Evolutionary conservation across 2,329 filamentous ascomycete species (phyloP).

Genomic region (Fusarium begoniae): DNA sequence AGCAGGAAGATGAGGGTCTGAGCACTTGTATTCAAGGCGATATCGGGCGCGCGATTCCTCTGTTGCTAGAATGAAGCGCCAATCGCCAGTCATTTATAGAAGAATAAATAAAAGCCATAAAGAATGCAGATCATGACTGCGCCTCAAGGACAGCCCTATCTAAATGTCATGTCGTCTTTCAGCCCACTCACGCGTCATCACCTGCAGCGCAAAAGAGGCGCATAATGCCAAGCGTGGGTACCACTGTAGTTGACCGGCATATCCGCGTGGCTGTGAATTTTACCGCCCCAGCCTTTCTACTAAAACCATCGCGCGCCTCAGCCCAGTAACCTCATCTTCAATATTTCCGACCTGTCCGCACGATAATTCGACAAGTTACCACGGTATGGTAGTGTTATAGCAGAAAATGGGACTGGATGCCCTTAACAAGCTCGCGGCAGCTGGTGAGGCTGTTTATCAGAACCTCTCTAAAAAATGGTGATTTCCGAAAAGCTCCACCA

Average conservation of each 20-base stretch:
- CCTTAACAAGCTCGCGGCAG: constrained; percentile 24
- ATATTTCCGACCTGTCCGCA: not conserved
- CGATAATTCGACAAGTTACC: not conserved
- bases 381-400: constrained; percentile 8
- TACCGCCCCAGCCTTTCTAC: constrained; percentile 6
- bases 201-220: constrained; percentile 4
- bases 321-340: not conserved
- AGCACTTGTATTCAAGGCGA: constrained; percentile 37
- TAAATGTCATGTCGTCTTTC: not conserved
- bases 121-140: not conserved
- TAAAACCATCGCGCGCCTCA: not conserved
- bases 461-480: constrained; percentile 34
- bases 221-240: constrained; percentile 24
- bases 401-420: constrained; percentile 31
- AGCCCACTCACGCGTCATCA: constrained; percentile 16
- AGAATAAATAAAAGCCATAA: not conserved
- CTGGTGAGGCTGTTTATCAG: constrained; percentile 28
- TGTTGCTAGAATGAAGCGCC: not conserved
- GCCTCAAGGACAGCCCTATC: not conserved
- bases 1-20: constrained; percentile 27
- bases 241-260: not conserved
- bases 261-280: constrained; percentile 31
- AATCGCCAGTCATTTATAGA: not conserved
- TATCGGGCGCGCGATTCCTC: not conserved
- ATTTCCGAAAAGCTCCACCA: not conserved